Conservation (phyloP, 2,329 filamentous ascomycete genomes). For the Claviceps fusiformis region DNA sequence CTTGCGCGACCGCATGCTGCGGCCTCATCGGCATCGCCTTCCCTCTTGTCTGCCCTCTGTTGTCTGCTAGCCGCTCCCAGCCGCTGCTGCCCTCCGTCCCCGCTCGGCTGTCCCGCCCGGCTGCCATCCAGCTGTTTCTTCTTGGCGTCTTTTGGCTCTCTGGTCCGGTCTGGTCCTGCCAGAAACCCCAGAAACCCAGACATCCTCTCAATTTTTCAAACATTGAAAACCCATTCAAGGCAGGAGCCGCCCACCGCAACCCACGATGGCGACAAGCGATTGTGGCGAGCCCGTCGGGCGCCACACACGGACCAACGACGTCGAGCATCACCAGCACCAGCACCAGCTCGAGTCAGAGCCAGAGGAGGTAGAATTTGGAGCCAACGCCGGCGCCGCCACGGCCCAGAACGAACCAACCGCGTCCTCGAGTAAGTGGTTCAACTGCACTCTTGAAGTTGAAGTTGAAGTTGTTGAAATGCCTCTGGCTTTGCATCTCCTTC, state of each 20-base stretch:
- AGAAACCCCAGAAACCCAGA: neutral
- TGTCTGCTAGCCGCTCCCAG: neutral
- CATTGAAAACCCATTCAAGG: neutral
- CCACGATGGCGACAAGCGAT: neutral
- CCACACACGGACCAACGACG: slow-evolving; percentile 3
- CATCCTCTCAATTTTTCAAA: too few relatives aligned
- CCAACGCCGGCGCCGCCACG: neutral
- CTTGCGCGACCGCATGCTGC: too few relatives aligned
- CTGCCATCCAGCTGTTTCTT: neutral
- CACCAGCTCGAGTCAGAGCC: neutral
- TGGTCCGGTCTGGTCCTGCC: neutral
- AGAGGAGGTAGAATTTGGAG: neutral
- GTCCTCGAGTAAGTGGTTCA: slow-evolving; percentile 1
- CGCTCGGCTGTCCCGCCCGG: neutral
- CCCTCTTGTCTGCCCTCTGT: neutral
- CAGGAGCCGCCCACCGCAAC: neutral
- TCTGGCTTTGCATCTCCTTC: too few relatives aligned
- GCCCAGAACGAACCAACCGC: slow-evolving; percentile 1
- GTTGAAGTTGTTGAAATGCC: too few relatives aligned
- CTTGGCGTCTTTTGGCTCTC: neutral
- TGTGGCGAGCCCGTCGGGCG: slow-evolving; percentile 5
- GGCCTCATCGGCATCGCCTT: too few relatives aligned
- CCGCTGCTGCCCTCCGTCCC: neutral
- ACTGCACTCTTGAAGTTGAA: too few relatives aligned
- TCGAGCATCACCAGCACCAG: neutral